Evolutionary conservation across 768 basidiomycete genomes (phyloP).

Genomic region (Tulasnella sp.): DNA sequence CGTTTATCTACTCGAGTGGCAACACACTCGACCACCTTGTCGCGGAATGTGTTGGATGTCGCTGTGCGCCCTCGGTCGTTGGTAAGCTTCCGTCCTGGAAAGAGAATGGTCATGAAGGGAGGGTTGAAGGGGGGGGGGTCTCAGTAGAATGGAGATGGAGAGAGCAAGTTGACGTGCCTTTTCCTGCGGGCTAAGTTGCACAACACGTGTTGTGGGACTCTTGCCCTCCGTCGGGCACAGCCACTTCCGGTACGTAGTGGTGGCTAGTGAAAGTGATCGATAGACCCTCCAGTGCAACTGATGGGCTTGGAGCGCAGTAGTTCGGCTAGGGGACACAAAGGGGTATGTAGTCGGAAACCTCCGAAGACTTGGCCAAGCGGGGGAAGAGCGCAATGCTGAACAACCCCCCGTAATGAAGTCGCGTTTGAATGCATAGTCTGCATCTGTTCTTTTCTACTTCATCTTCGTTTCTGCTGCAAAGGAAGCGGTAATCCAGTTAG

Average conservation of each 20-base stretch:
- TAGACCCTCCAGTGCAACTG: background rate
- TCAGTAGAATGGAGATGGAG: background rate
- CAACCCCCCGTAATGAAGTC: background rate
- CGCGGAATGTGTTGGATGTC: background rate
- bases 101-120: constrained; percentile 7
- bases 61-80: background rate
- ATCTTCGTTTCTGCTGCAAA: too few relatives aligned
- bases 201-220: background rate
- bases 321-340: background rate
- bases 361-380: background rate
- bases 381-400: background rate
- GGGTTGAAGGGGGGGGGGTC: background rate
- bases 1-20: constrained; percentile 2
- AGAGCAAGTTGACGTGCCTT: background rate
- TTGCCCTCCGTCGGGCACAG: background rate
- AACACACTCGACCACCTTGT: background rate
- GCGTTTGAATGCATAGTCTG: background rate
- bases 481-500: background rate
- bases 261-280: background rate
- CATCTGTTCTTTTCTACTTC: too few relatives aligned
- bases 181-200: constrained; percentile 2
- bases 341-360: background rate
- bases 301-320: background rate
- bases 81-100: background rate
- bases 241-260: background rate